phyloP scores from a whole-genome alignment of 208 protist genomes.

The Acanthamoeba culbertsoni region DNA sequence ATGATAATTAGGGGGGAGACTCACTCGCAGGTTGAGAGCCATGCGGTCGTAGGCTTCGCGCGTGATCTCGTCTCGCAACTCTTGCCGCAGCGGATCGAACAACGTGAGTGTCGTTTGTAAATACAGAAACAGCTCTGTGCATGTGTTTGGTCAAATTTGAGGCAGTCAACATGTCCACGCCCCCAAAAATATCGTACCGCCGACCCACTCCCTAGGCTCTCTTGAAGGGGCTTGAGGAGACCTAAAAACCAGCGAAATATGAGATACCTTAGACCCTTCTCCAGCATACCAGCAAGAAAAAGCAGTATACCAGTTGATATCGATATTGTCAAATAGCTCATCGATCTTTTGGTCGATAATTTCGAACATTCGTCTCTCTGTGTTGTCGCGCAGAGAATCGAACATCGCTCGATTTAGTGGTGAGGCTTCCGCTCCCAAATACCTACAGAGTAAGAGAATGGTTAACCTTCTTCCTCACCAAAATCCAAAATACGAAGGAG shows the following conservation, averaged over 20 bases:
- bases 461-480: no score
- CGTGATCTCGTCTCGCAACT: constrained; percentile 1
- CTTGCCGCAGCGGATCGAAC: neutral
- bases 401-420: neutral
- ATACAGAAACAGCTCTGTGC: neutral
- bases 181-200: neutral
- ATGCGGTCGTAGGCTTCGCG: neutral
- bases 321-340: constrained; percentile 5
- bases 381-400: neutral
- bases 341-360: constrained; percentile 20
- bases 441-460: neutral
- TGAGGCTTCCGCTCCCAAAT: neutral
- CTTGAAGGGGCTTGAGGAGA: neutral
- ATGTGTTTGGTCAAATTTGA: no score
- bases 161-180: neutral
- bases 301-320: neutral
- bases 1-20: neutral
- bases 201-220: neutral
- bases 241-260: neutral
- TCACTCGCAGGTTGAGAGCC: neutral
- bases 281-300: neutral
- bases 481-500: neutral
- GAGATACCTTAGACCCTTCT: neutral
- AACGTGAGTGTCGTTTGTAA: neutral
- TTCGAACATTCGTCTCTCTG: constrained; percentile 17